phyloP scores from a whole-genome alignment of 2,329 filamentous ascomycete species.

The Fusarium clavum region DNA sequence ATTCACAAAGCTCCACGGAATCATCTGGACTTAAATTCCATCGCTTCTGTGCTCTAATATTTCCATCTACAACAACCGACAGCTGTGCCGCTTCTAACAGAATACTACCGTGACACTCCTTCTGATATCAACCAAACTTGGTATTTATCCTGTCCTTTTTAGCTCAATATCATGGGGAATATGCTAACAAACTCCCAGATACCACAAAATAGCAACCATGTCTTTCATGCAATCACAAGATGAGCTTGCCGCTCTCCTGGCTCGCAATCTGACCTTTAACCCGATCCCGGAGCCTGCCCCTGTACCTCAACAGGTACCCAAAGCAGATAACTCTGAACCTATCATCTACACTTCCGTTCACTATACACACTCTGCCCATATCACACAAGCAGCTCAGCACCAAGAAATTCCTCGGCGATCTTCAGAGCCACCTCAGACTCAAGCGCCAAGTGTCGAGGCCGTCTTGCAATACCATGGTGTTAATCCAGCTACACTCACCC shows the following conservation, averaged over 20 bases:
- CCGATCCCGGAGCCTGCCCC: constrained; percentile 43
- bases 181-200: constrained; percentile 27
- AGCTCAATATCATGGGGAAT: neutral
- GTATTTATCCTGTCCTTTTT: constrained; percentile 24
- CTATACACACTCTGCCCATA: constrained; percentile 83
- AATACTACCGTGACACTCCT: constrained; percentile 3
- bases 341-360: constrained; percentile 83
- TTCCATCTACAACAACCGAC: constrained; percentile 1
- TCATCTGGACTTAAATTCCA: constrained; percentile 3
- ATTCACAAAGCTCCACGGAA: constrained; percentile 8
- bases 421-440: constrained; percentile 63
- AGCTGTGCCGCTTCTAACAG: neutral
- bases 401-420: constrained; percentile 58
- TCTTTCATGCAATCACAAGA: constrained; percentile 75
- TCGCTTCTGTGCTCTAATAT: constrained; percentile 3
- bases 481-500: constrained; percentile 74
- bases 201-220: constrained; percentile 47
- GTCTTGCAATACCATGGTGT: constrained; percentile 76
- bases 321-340: constrained; percentile 52
- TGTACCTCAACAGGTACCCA: constrained; percentile 45
- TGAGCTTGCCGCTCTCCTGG: constrained; percentile 84
- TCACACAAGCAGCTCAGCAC: constrained; percentile 47
- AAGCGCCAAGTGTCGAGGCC: constrained; percentile 64
- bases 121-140: constrained; percentile 13
- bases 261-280: constrained; percentile 77